Percentiles rank a stretch among this genome's conserved stretches.
Evolutionary conservation across 129 eudicot species (phyloP).

Genomic region (Cynara cardunculus): DNA sequence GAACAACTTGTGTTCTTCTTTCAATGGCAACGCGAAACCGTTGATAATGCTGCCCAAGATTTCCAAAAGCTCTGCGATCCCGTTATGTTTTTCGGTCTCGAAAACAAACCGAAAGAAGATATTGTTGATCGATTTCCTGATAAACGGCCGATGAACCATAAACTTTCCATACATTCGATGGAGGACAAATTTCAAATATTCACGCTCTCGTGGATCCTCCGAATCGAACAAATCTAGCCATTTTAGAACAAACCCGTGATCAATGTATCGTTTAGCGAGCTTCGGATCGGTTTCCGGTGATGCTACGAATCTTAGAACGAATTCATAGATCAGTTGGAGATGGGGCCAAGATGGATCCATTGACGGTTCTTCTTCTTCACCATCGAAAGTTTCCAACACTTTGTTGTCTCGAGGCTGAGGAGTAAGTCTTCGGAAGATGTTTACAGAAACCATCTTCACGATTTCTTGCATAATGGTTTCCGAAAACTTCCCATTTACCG

Average conservation of each 20-base stretch:
- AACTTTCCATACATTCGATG: constrained; percentile 81
- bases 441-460: constrained; percentile 56
- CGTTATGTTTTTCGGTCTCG: constrained; percentile 73
- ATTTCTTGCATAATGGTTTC: constrained; percentile 65
- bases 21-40: constrained; percentile 69
- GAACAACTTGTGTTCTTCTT: constrained; percentile 76
- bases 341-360: constrained; percentile 83
- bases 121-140: constrained; percentile 66
- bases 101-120: constrained; percentile 61
- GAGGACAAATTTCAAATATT: constrained; percentile 56
- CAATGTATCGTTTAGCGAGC: constrained; percentile 61
- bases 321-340: constrained; percentile 57
- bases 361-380: constrained; percentile 69
- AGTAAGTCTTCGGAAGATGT: constrained; percentile 44
- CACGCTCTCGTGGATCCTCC: constrained; percentile 73
- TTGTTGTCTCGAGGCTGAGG: constrained; percentile 66
- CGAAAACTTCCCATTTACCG: constrained; percentile 52
- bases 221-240: constrained; percentile 69
- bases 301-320: constrained; percentile 61
- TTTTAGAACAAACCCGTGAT: constrained; percentile 47
- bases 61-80: constrained; percentile 68
- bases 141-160: constrained; percentile 79
- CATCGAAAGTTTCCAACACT: constrained; percentile 50
- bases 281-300: constrained; percentile 76
- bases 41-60: constrained; percentile 74